phyloP scores from a whole-genome alignment of 768 basidiomycete species.

The Tylopilus sp. region DNA sequence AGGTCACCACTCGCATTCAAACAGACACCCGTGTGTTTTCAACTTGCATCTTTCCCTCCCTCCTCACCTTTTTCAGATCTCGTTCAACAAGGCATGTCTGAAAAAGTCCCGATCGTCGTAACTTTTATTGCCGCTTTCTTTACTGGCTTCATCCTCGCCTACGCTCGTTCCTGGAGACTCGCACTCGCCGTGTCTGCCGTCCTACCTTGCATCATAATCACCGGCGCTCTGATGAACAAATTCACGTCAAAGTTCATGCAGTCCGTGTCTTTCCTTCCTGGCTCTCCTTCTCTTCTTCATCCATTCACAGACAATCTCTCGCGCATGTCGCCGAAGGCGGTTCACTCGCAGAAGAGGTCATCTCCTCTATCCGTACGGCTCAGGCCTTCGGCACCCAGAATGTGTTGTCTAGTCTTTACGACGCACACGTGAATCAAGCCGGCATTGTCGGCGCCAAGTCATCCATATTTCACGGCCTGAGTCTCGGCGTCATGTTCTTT shows the following conservation, averaged over 20 bases:
- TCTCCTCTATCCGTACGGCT: slow-evolving; percentile 83
- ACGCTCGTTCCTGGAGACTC: slow-evolving; percentile 69
- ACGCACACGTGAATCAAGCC: slow-evolving; percentile 56
- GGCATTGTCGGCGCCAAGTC: slow-evolving; percentile 52
- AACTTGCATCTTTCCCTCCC: neutral
- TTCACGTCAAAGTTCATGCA: slow-evolving; percentile 62
- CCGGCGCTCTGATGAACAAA: slow-evolving; percentile 70
- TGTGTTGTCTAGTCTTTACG: slow-evolving; percentile 61
- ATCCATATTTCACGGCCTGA: slow-evolving; percentile 57
- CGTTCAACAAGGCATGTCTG: no score
- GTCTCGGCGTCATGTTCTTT: slow-evolving; percentile 77
- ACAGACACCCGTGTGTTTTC: slow-evolving; percentile 67
- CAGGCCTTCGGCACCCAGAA: slow-evolving; percentile 87
- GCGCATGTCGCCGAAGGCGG: slow-evolving; percentile 77
- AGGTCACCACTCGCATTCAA: no score
- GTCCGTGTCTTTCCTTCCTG: slow-evolving; percentile 37
- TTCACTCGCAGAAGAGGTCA: slow-evolving; percentile 87
- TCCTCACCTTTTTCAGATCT: slow-evolving; percentile 49
- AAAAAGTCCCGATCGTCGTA: slow-evolving; percentile 75
- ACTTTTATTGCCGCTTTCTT: slow-evolving; percentile 69
- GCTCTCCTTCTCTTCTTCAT: slow-evolving; percentile 4
- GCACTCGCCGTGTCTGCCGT: slow-evolving; percentile 81
- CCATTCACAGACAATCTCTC: slow-evolving; percentile 52
- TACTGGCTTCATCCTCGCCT: slow-evolving; percentile 77
- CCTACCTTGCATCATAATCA: slow-evolving; percentile 76